These are phyloP conservation scores for Picochlorum sp. DNA, from an alignment of 139 green algal species.

Conservation along the genomic window DNA sequence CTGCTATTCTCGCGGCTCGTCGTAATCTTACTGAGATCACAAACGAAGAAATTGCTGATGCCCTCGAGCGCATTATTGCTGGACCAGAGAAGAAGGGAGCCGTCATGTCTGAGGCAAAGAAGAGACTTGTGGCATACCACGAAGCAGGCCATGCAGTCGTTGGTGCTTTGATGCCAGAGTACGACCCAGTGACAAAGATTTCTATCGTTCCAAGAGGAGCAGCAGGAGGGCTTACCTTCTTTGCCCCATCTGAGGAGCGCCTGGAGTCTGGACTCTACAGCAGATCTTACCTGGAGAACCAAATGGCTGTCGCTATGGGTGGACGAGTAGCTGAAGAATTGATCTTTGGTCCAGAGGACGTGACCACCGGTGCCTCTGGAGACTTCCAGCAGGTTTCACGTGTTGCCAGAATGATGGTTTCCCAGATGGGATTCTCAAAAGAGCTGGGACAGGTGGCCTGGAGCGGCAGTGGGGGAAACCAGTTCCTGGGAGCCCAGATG, in stretches of 20 bases:
- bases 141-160: slow-evolving; percentile 90
- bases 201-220: slow-evolving; percentile 92
- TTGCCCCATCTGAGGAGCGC: slow-evolving; percentile 82
- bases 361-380: slow-evolving; percentile 88
- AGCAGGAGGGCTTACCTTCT: slow-evolving; percentile 94
- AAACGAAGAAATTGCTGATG: slow-evolving; percentile 99
- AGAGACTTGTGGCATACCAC: slow-evolving; percentile 95
- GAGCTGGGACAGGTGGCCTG: slow-evolving; percentile 88
- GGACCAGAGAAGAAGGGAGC: slow-evolving; percentile 98
- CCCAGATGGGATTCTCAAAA: slow-evolving; percentile 87
- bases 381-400: slow-evolving; percentile 83
- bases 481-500: slow-evolving; percentile 80
- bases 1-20: slow-evolving; percentile 93
- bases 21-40: slow-evolving; percentile 93
- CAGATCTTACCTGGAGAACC: slow-evolving; percentile 38
- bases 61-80: slow-evolving; percentile 96
- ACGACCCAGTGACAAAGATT: slow-evolving; percentile 99
- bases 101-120: slow-evolving; percentile 94
- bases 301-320: slow-evolving; percentile 88
- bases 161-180: slow-evolving; percentile 97
- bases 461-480: slow-evolving; percentile 47
- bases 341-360: slow-evolving; percentile 94
- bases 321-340: slow-evolving; percentile 97
- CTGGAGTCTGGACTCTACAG: slow-evolving; percentile 86
- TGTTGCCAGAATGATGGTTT: slow-evolving; percentile 83